Evolutionary conservation across 2,329 filamentous ascomycete species (phyloP).

Genomic region (Ploettnerulaceae sp.): DNA sequence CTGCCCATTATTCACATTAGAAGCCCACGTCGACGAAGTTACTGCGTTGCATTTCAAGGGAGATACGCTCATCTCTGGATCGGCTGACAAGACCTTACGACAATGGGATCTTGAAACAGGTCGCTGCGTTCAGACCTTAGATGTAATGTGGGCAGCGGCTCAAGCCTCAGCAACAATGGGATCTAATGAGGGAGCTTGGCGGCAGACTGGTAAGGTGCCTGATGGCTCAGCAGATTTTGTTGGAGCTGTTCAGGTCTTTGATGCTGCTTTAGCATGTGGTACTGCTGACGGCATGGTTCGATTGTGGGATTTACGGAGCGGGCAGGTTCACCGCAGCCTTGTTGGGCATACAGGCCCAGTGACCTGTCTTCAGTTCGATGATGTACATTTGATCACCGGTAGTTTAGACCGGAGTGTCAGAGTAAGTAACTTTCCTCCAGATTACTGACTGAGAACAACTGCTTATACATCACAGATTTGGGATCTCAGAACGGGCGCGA

Average conservation of each 20-base stretch:
- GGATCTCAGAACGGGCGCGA: conserved; percentile 94
- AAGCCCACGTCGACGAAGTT: conserved; percentile 89
- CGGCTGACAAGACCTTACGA: conserved; percentile 91
- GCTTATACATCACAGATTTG: conserved; percentile 67
- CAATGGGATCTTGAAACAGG: conserved; percentile 98
- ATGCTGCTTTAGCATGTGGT: conserved; percentile 90
- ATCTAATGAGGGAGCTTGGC: conserved; percentile 62
- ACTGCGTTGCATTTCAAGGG: conserved; percentile 89
- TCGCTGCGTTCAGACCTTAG: conserved; percentile 94
- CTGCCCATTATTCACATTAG: conserved; percentile 81
- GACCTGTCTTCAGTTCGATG: conserved; percentile 92
- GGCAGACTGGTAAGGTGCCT: conserved; percentile 59
- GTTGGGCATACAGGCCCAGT: conserved; percentile 95
- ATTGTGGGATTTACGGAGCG: conserved; percentile 92
- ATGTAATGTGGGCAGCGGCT: conserved; percentile 96
- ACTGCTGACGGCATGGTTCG: conserved; percentile 97
- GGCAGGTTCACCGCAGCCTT: conserved; percentile 92
- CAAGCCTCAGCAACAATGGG: conserved; percentile 72
- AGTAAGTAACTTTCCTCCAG: conserved; percentile 53
- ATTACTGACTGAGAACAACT: not conserved
- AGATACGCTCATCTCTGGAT: conserved; percentile 88
- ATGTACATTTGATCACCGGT: conserved; percentile 89
- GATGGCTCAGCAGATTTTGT: conserved; percentile 82
- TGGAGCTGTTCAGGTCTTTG: conserved; percentile 90
- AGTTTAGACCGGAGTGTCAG: conserved; percentile 89